phyloP scores from a whole-genome alignment of 2,329 filamentous ascomycete genomes.

The Aureobasidium pullulans region DNA sequence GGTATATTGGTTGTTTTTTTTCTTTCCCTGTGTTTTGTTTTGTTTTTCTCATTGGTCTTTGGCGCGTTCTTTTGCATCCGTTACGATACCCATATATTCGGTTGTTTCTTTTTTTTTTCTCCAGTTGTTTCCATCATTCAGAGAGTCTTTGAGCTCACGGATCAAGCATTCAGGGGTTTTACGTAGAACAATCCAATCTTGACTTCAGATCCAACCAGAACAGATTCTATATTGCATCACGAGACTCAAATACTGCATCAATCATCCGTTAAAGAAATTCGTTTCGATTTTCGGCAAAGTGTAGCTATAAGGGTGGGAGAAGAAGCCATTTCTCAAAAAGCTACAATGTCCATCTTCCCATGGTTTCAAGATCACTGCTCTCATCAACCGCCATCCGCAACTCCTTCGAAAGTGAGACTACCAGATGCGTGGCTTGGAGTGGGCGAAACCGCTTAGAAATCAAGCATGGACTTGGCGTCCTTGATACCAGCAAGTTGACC shows the following conservation, averaged over 20 bases:
- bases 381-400: background rate
- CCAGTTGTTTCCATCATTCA: background rate
- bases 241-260: too few relatives aligned
- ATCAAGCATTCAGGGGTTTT: too few relatives aligned
- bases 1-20: background rate
- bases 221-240: too few relatives aligned
- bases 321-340: background rate
- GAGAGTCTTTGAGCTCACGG: too few relatives aligned
- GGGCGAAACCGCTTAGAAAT: background rate
- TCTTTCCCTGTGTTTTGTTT: background rate
- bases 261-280: background rate
- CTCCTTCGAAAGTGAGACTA: background rate
- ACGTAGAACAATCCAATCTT: too few relatives aligned
- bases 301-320: background rate
- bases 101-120: background rate
- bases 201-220: too few relatives aligned
- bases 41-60: background rate
- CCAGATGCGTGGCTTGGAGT: background rate
- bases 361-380: background rate
- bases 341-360: background rate
- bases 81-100: slow-evolving; percentile 7
- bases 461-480: slow-evolving; percentile 39
- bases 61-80: background rate
- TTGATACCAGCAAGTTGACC: slow-evolving; percentile 54
- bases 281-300: slow-evolving; percentile 1